Evolutionary conservation across 331 rosid species (phyloP).

Genomic region (Rhamnella rubrinervis): DNA sequence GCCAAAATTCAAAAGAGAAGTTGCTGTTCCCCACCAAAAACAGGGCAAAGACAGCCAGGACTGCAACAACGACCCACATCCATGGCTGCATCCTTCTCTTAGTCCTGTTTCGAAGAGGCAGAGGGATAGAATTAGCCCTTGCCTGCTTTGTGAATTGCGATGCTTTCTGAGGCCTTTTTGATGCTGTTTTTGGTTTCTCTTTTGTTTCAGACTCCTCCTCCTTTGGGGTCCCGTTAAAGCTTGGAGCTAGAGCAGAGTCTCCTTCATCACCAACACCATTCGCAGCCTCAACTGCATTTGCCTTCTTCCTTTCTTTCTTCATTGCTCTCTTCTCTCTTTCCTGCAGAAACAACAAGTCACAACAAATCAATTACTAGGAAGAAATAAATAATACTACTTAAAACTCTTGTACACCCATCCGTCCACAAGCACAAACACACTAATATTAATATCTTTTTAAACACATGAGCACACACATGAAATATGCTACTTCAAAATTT

Average conservation of each 20-base stretch:
- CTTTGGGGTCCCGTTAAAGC: conserved; percentile 25
- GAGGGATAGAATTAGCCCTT: conserved; percentile 62
- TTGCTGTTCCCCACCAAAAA: conserved; percentile 46
- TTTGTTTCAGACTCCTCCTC: conserved; percentile 42
- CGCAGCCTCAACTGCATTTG: conserved; percentile 28
- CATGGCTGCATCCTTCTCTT: conserved; percentile 75
- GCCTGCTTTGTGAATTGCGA: conserved; percentile 50
- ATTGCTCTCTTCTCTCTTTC: conserved; percentile 63
- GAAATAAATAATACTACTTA: neutral
- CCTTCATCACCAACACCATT: conserved; percentile 36
- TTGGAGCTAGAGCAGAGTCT: conserved; percentile 44
- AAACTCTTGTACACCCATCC: too few species aligned
- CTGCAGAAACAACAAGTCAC: conserved; percentile 36
- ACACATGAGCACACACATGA: neutral
- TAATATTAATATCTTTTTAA: conserved; percentile 5
- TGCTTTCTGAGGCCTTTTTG: conserved; percentile 48
- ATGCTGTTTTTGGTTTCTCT: conserved; percentile 39
- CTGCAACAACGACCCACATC: conserved; percentile 60
- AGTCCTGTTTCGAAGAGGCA: conserved; percentile 67
- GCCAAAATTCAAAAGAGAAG: conserved; percentile 36
- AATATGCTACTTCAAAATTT: neutral
- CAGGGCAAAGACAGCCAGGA: conserved; percentile 39
- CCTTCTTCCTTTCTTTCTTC: conserved; percentile 76
- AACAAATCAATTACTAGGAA: neutral
- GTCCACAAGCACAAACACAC: neutral